Evolutionary conservation across 1,139 yeast genomes (phyloP).

Genomic region (Yamadazyma taylorii): DNA sequence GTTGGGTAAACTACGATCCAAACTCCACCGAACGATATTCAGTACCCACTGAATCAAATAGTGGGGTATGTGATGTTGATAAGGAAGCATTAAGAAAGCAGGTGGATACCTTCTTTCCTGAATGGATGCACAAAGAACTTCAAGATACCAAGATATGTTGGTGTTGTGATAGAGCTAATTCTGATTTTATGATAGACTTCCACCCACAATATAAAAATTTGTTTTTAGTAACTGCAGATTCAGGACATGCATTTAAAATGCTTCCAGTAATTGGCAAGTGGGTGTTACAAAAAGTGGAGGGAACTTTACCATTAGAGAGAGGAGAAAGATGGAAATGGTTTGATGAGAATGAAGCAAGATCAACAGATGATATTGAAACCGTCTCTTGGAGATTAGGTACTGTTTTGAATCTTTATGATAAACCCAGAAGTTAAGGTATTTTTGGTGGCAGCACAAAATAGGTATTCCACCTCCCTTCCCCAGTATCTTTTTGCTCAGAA

Average conservation of each 20-base stretch:
- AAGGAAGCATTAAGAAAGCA: constrained; percentile 11
- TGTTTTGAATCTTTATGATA: constrained; percentile 10
- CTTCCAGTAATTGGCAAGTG: constrained; percentile 20
- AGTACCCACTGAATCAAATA: constrained; percentile 16
- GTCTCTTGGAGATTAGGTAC: constrained; percentile 17
- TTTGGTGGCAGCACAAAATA: too few species aligned
- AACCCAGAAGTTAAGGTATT: constrained; percentile 3
- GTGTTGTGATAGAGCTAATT: constrained; percentile 22
- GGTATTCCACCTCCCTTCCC: too few species aligned
- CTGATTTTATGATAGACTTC: constrained; percentile 18
- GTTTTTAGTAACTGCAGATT: constrained; percentile 21
- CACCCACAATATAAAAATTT: constrained; percentile 18
- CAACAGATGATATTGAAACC: constrained; percentile 8
- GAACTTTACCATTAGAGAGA: constrained; percentile 9
- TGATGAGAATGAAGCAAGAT: constrained; percentile 3
- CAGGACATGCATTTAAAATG: constrained; percentile 21
- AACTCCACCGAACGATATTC: constrained; percentile 8
- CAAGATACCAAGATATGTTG: constrained; percentile 20
- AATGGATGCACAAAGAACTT: constrained; percentile 13
- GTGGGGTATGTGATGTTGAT: constrained; percentile 15
- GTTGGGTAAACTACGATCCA: constrained; percentile 16
- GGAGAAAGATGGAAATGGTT: constrained; percentile 15
- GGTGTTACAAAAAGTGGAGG: constrained; percentile 12
- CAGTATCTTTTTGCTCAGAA: too few species aligned
- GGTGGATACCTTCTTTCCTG: constrained; percentile 15